Base-by-base conservation (phyloP, 1,284 basidiomycete genomes). In the Sporisorium iseilematis-ciliati region DNA sequence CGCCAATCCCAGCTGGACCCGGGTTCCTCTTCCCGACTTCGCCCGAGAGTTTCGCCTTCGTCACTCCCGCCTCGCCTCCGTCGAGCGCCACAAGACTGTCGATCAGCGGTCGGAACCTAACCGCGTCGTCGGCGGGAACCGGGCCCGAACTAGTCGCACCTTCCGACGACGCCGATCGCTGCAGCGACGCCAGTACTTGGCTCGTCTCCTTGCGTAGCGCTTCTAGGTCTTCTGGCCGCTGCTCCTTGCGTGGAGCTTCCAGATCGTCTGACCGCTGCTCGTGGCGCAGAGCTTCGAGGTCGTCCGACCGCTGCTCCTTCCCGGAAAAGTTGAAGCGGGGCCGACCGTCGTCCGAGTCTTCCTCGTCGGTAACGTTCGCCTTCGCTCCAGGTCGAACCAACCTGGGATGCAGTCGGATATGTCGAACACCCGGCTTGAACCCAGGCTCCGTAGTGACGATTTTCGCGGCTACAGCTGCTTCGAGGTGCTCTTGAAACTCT, bases 381-480 rank as follows among this genome's bases (percentile, higher is more conserved):
- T 73, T 65, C 4, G 48, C 20, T 21, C 67, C 71, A 1, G 58
- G 51, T 7, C 51, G 31, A 11, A 65, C 58, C 7, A 68, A 55
- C 11, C 65, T 43, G 10, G 71, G 71, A 35, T 74, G 68, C 23
- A 78, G 57, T 4, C 75, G 67, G 4, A 78, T 54, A 29, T 75
- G 68, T 16, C 71, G 40, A 6, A 71, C 51, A 14, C 63, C 65
- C 11, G 68, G 67, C 51, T 74, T 74, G 51, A 75, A 69, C 7
- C 75, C 75, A 2, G 75, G 68, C 29, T 78, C 71, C 11, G 68
- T 67, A 18, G 68, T 70, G n/a, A 78, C 63, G n/a, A 78, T 71
- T 49, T 65, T 70, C 20, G 65, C 67, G 2, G 65, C 58, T 3
- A 69, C 72, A 11, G 76, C 76, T 12, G 66, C 57, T 7, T 69